phyloP scores from a whole-genome alignment of 2,329 filamentous ascomycete species.

The Penicillium sclerotiorum region DNA sequence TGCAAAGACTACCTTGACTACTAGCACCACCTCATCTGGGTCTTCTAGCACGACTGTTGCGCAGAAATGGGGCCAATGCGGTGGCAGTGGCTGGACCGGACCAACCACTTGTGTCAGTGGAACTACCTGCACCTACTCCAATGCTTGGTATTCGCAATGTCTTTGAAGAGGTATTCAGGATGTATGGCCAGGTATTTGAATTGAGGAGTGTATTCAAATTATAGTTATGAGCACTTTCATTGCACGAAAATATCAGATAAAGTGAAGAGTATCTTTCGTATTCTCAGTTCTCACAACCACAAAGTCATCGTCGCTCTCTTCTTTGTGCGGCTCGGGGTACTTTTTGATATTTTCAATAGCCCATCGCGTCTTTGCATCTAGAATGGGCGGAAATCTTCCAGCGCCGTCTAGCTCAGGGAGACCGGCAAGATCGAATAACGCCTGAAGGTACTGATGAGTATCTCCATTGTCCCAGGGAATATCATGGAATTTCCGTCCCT shows the following conservation, averaged over 20 bases:
- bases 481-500: slow-evolving; percentile 1
- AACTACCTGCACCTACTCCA: slow-evolving; percentile 29
- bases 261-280: slow-evolving; percentile 3
- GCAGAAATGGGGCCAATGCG: slow-evolving; percentile 32
- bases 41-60: slow-evolving; percentile 15
- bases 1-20: slow-evolving; percentile 10
- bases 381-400: slow-evolving; percentile 1
- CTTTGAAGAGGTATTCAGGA: neutral
- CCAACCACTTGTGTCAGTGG: slow-evolving; percentile 29
- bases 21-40: slow-evolving; percentile 8
- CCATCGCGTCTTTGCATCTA: slow-evolving; percentile 1
- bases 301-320: neutral
- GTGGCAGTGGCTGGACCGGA: slow-evolving; percentile 32
- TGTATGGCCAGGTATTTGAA: neutral
- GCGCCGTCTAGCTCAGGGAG: neutral
- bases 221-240: no score
- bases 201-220: neutral
- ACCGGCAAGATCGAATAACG: neutral
- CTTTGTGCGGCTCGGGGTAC: neutral
- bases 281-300: neutral
- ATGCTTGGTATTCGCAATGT: slow-evolving; percentile 36
- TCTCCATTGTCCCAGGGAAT: slow-evolving; percentile 4
- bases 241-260: no score
- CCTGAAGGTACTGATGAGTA: neutral
- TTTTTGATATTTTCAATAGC: slow-evolving; percentile 4